Percentiles rank a stretch among this genome's conserved stretches.
phyloP scores from a whole-genome alignment of 140 eudicot species.

The Anethum foeniculum region DNA sequence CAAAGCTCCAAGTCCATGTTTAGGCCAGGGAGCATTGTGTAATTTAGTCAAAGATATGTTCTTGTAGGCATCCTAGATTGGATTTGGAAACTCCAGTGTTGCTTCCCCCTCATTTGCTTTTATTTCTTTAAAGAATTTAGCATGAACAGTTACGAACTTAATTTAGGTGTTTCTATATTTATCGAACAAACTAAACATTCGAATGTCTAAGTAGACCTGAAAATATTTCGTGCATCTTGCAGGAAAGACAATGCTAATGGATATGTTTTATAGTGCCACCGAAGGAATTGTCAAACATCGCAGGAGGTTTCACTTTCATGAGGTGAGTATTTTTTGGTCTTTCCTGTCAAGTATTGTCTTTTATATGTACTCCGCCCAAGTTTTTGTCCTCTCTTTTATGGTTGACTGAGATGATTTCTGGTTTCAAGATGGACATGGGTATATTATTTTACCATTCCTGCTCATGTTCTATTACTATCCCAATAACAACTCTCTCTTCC shows the following conservation, averaged over 20 bases:
- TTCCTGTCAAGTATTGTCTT: slow-evolving; percentile 5
- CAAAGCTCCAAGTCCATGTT: not conserved
- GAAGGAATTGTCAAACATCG: slow-evolving; percentile 81
- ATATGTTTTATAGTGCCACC: slow-evolving; percentile 81
- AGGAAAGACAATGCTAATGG: slow-evolving; percentile 99
- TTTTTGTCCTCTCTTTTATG: not conserved
- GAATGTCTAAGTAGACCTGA: slow-evolving; percentile 5
- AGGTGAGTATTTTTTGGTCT: slow-evolving; percentile 39
- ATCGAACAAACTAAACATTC: not conserved
- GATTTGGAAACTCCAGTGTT: not conserved
- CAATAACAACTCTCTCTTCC: not conserved
- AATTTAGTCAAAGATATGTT: not conserved
- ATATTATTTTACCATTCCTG: not conserved
- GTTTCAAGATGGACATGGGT: not conserved
- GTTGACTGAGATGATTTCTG: not conserved
- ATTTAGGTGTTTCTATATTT: not conserved
- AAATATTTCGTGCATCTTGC: slow-evolving; percentile 16
- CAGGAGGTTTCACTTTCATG: slow-evolving; percentile 93
- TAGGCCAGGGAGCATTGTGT: not conserved
- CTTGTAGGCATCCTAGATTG: not conserved
- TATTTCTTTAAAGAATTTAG: not conserved
- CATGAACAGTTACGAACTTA: not conserved
- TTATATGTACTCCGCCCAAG: not conserved
- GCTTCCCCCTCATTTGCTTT: not conserved
- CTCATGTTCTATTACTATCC: not conserved